Percentiles rank a stretch among this genome's conserved stretches.
phyloP scores from a whole-genome alignment of 1,284 basidiomycete genomes.

The Papiliotrema flavescens region DNA sequence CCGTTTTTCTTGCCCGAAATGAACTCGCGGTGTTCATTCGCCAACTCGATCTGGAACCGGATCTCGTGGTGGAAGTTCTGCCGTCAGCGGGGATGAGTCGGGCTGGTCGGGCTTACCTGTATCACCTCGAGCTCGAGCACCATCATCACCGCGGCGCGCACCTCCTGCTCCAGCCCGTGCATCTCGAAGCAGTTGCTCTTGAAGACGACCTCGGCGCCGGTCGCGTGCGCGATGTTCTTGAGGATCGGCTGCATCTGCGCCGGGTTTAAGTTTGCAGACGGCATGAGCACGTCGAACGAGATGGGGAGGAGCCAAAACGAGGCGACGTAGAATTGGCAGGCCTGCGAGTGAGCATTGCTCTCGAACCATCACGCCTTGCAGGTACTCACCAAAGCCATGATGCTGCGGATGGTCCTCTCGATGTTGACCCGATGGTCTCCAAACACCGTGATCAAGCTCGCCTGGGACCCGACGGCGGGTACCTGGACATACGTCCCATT shows the following conservation, averaged over 20 bases:
- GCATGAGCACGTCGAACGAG: constrained; percentile 86
- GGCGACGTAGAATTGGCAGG: constrained; percentile 92
- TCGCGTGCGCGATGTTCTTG: constrained; percentile 78
- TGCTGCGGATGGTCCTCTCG: constrained; percentile 86
- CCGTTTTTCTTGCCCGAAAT: constrained; percentile 98
- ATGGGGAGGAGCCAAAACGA: constrained; percentile 93
- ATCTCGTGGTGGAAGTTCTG: constrained; percentile 94
- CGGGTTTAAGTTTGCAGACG: constrained; percentile 69
- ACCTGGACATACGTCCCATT: constrained; percentile 95
- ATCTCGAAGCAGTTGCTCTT: constrained; percentile 97
- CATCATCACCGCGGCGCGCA: constrained; percentile 78
- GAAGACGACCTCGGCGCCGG: constrained; percentile 93
- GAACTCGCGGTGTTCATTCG: constrained; percentile 97
- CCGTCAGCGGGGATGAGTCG: background rate
- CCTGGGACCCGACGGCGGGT: constrained; percentile 66
- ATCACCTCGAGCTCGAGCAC: constrained; percentile 86
- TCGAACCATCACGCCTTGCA: background rate
- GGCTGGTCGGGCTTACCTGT: constrained; percentile 57
- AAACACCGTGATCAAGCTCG: constrained; percentile 87
- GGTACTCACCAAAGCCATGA: constrained; percentile 82
- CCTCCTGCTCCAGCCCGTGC: constrained; percentile 92
- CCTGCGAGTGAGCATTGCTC: constrained; percentile 52
- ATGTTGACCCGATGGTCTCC: constrained; percentile 94
- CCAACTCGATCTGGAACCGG: constrained; percentile 96
- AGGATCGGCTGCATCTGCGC: constrained; percentile 79